Conservation (phyloP, 2,329 filamentous ascomycete genomes). For the Aspergillus proliferans region DNA sequence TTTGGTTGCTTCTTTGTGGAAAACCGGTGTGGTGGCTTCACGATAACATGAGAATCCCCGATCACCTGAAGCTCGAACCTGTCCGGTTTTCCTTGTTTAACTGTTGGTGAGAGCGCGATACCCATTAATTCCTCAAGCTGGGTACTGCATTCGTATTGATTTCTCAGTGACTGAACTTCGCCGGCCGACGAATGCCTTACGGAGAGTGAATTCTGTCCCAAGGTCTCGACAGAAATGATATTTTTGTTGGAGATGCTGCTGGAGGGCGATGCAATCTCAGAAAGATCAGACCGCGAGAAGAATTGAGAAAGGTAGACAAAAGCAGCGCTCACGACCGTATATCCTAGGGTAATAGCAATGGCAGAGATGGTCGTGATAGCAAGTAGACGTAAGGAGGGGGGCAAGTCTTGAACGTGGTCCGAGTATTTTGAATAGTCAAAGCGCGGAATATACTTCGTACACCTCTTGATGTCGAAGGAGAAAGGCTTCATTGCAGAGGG, state of each 20-base stretch:
- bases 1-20: constrained; percentile 40
- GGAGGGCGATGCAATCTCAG: constrained; percentile 13
- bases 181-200: constrained; percentile 13
- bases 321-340: constrained; percentile 21
- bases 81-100: constrained; percentile 25
- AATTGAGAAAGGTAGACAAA: constrained; percentile 20
- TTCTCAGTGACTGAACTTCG: constrained; percentile 12
- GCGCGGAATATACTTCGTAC: constrained; percentile 18
- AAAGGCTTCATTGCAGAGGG: constrained; percentile 8
- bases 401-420: constrained; percentile 14
- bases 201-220: constrained; percentile 20
- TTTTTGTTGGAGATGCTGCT: constrained; percentile 15
- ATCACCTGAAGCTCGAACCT: constrained; percentile 50
- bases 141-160: constrained; percentile 13
- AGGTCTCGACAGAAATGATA: constrained; percentile 12
- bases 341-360: constrained; percentile 25
- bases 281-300: constrained; percentile 17
- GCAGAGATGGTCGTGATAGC: constrained; percentile 21
- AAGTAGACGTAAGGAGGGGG: constrained; percentile 23
- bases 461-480: constrained; percentile 17
- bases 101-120: constrained; percentile 16
- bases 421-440: constrained; percentile 12
- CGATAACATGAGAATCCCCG: constrained; percentile 48
- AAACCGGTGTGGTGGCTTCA: constrained; percentile 44
- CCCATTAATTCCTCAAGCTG: constrained; percentile 20